These are phyloP conservation scores for Zasmidium citrigriseum DNA, from an alignment of 2,329 filamentous ascomycete genomes.

Conservation along the genomic window DNA sequence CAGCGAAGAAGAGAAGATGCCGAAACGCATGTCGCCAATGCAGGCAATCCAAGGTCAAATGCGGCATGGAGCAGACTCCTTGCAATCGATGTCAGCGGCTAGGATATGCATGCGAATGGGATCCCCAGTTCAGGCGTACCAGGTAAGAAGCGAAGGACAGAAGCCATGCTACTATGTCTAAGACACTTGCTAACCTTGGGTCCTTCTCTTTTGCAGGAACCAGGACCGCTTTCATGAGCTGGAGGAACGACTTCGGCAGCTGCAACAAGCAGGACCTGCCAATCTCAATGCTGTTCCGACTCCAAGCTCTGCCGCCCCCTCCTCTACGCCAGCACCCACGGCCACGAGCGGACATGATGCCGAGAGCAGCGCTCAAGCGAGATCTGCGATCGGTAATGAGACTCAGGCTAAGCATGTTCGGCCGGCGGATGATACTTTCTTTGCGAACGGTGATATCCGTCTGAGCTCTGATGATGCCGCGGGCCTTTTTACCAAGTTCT, in stretches of 20 bases:
- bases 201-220: no score
- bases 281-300: background rate
- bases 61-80: background rate
- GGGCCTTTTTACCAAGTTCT: background rate
- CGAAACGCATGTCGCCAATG: background rate
- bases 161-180: no score
- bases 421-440: background rate
- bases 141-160: no score
- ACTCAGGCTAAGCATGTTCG: background rate
- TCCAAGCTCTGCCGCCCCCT: background rate
- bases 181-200: no score
- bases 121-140: background rate
- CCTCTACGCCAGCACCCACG: background rate
- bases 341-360: background rate
- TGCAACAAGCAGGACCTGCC: background rate
- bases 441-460: background rate
- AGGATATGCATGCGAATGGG: background rate
- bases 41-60: background rate
- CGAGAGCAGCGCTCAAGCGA: background rate
- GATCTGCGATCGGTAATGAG: background rate
- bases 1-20: background rate
- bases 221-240: background rate
- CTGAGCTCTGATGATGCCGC: background rate
- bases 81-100: background rate
- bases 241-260: background rate